Percentiles rank a stretch among this genome's conserved stretches.
Conservation (phyloP, 2,329 filamentous ascomycete species). For the Fusarium beomiforme region DNA sequence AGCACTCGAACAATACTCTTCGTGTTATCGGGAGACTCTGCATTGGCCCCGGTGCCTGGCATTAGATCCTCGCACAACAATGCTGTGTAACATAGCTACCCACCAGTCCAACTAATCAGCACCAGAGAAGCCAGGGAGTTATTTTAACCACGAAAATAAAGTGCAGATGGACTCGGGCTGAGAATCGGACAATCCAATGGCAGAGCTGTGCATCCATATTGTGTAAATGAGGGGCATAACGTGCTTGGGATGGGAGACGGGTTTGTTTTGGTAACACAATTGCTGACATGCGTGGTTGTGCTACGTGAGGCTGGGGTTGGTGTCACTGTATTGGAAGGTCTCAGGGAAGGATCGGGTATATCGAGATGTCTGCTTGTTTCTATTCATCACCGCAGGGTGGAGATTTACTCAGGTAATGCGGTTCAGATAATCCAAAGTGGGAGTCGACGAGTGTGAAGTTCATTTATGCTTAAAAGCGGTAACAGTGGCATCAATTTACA, state of each 20-base stretch:
- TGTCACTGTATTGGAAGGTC: conserved; percentile 3
- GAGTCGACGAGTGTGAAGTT: rapidly evolving
- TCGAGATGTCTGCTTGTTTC: not conserved
- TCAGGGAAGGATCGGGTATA: conserved; percentile 1
- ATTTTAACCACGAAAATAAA: conserved; percentile 4
- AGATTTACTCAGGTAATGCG: rapidly evolving
- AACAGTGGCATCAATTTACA: not conserved
- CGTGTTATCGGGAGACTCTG: conserved; percentile 1
- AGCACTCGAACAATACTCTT: not conserved
- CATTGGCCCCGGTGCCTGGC: conserved; percentile 22
- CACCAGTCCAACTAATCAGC: too few species aligned
- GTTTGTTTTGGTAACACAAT: not conserved
- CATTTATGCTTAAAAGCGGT: not conserved
- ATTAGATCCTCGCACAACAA: not conserved
- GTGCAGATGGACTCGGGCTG: not conserved
- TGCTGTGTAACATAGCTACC: not conserved
- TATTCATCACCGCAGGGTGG: not conserved
- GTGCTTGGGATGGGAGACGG: not conserved
- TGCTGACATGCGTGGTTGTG: conserved; percentile 2
- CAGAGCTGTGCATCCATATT: not conserved
- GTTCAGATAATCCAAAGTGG: rapidly evolving
- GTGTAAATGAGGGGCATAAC: not conserved
- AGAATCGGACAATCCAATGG: too few species aligned
- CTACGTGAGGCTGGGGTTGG: not conserved
- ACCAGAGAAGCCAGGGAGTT: not conserved